Evolutionary conservation across 31 red algal genomes (phyloP).

Genomic region (Porphyra umbilicalis): DNA sequence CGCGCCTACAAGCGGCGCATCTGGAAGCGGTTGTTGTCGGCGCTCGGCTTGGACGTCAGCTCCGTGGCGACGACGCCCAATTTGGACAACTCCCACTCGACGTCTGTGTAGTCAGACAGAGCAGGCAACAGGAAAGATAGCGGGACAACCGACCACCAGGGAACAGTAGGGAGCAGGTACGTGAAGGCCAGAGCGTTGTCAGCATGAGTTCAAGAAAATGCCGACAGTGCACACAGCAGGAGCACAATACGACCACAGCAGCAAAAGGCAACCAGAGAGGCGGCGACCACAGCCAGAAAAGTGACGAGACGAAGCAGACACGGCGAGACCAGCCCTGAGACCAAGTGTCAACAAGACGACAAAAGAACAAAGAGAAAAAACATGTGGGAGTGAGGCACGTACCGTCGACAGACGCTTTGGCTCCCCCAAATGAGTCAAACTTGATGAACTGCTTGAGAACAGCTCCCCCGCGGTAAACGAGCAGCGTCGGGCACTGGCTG

Average conservation of each 20-base stretch:
- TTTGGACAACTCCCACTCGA: background rate
- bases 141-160: too few species aligned
- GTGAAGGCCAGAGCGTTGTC: too few species aligned
- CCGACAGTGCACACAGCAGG: too few species aligned
- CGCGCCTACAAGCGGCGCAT: background rate
- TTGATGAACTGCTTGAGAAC: constrained; percentile 73
- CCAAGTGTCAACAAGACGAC: too few species aligned
- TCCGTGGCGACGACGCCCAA: background rate
- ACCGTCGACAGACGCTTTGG: constrained; percentile 48
- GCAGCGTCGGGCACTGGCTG: constrained; percentile 69
- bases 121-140: background rate
- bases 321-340: too few species aligned
- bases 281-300: too few species aligned
- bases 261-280: too few species aligned
- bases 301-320: too few species aligned
- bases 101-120: background rate
- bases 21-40: background rate
- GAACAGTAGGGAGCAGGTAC: too few species aligned
- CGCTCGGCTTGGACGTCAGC: background rate
- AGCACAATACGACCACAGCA: too few species aligned
- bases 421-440: constrained; percentile 28
- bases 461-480: constrained; percentile 74
- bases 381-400: background rate
- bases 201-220: too few species aligned
- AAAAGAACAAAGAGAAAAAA: background rate